Percentiles rank a stretch among this genome's conserved stretches.
Evolutionary conservation across 257 asterid species (phyloP).

Genomic region (Solanum appendiculatum): DNA sequence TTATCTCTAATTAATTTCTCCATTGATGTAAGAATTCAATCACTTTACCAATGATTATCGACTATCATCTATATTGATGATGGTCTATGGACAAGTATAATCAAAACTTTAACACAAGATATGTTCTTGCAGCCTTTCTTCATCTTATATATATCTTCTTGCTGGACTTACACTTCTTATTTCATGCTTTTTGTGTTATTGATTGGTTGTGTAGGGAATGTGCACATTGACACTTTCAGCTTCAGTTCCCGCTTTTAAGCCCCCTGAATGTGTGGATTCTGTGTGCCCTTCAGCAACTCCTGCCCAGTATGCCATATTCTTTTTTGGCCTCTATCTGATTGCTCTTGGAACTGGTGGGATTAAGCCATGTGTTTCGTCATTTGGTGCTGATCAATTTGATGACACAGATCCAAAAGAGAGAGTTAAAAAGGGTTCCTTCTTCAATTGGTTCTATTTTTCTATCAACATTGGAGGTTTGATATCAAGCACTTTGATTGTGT

Average conservation of each 20-base stretch:
- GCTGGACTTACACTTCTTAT: neutral
- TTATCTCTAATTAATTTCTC: too few relatives aligned
- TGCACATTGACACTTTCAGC: slow-evolving; percentile 77
- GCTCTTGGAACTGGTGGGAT: slow-evolving; percentile 97
- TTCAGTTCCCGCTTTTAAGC: slow-evolving; percentile 57
- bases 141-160: too few relatives aligned
- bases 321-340: slow-evolving; percentile 73
- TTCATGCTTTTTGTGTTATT: neutral
- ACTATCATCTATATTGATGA: too few relatives aligned
- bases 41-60: too few relatives aligned
- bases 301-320: slow-evolving; percentile 58
- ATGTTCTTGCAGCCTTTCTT: too few relatives aligned
- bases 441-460: slow-evolving; percentile 90
- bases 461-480: slow-evolving; percentile 78
- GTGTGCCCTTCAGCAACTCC: slow-evolving; percentile 75
- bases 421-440: slow-evolving; percentile 83
- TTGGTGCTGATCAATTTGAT: slow-evolving; percentile 94
- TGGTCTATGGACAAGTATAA: too few relatives aligned
- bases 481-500: slow-evolving; percentile 82
- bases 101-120: too few relatives aligned
- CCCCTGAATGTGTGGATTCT: slow-evolving; percentile 65
- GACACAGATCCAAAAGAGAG: slow-evolving; percentile 81
- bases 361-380: slow-evolving; percentile 89
- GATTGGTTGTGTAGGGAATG: slow-evolving; percentile 96
- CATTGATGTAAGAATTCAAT: too few relatives aligned